phyloP scores from a whole-genome alignment of 441 rosid genomes.

The Adansonia gregorii region DNA sequence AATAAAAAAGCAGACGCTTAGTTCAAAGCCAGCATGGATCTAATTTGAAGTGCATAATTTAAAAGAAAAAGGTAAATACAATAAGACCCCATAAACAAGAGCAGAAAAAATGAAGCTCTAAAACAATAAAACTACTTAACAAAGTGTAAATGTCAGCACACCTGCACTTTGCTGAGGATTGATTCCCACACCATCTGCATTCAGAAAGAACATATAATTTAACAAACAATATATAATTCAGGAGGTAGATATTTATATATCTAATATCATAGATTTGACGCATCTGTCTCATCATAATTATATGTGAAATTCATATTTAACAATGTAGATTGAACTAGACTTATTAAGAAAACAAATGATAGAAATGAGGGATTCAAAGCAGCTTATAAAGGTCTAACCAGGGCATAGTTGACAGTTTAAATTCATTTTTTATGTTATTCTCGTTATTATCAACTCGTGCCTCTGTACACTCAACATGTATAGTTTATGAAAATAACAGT shows the following conservation, averaged over 20 bases:
- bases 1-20: not conserved
- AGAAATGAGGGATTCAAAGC: constrained; percentile 4
- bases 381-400: not conserved
- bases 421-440: not conserved
- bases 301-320: not conserved
- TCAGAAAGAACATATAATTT: constrained; percentile 10
- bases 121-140: not conserved
- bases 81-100: not conserved
- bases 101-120: not conserved
- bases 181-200: constrained; percentile 82
- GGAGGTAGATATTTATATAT: constrained; percentile 5
- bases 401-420: not conserved
- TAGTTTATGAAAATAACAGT: not conserved
- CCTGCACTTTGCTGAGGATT: constrained; percentile 93
- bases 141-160: constrained; percentile 28
- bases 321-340: not conserved
- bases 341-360: not conserved
- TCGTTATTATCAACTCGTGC: not conserved
- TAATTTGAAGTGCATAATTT: not conserved
- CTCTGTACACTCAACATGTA: not conserved
- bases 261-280: not conserved
- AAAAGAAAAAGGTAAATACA: not conserved
- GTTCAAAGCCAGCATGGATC: not conserved
- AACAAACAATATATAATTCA: not conserved
- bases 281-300: not conserved